Conservation (phyloP, 2,329 filamentous ascomycete species). For the Ceratocystis ficicola region DNA sequence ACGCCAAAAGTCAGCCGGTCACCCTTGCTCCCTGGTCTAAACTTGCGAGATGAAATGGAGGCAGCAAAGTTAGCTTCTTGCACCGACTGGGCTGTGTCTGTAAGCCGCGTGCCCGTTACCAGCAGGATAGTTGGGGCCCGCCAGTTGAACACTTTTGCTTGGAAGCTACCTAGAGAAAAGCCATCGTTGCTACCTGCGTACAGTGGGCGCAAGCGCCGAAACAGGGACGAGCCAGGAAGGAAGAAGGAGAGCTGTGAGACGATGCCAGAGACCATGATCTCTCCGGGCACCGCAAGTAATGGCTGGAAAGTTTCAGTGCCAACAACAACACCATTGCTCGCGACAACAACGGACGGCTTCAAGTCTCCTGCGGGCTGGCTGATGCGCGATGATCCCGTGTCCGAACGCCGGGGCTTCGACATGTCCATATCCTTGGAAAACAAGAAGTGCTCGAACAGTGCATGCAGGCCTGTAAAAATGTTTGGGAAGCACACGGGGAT, state of each 20-base stretch:
- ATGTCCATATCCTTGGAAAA: conserved; percentile 62
- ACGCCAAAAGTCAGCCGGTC: conserved; percentile 53
- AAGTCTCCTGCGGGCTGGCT: not conserved
- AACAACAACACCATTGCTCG: not conserved
- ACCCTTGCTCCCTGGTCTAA: conserved; percentile 39
- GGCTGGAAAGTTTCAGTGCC: conserved; percentile 33
- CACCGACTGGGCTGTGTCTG: conserved; percentile 37
- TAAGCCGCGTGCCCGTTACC: conserved; percentile 52
- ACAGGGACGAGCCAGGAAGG: conserved; percentile 51
- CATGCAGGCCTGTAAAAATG: conserved; percentile 54
- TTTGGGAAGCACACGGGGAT: conserved; percentile 50
- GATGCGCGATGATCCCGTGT: conserved; percentile 6
- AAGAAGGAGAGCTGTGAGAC: conserved; percentile 64
- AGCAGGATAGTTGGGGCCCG: conserved; percentile 60
- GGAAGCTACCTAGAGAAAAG: conserved; percentile 67
- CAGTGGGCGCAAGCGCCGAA: conserved; percentile 51
- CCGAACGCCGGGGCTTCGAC: conserved; percentile 33
- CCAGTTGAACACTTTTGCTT: conserved; percentile 67
- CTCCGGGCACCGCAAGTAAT: conserved; percentile 40
- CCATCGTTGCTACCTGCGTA: conserved; percentile 60
- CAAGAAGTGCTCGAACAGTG: conserved; percentile 62
- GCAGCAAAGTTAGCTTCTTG: conserved; percentile 47
- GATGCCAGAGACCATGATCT: conserved; percentile 52
- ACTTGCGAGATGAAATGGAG: conserved; percentile 50
- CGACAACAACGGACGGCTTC: conserved; percentile 3